Evolutionary conservation across 768 basidiomycete species (phyloP), one percentile per base, ranked within the genome.

Genomic region (Clathrus columnatus): DNA sequence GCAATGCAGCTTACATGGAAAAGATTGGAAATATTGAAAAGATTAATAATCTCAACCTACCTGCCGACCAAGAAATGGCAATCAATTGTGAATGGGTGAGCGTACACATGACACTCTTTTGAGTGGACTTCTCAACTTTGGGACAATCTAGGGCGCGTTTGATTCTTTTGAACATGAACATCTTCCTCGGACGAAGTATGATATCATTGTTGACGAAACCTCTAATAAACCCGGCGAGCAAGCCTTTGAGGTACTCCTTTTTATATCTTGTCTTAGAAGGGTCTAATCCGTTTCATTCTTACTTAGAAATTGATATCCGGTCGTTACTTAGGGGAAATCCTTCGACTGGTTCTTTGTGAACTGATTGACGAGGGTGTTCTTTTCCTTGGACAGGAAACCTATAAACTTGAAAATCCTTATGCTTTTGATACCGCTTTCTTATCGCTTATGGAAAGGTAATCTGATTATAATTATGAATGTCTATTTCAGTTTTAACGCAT

Each of bases 1-100:
- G 94, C 67, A 98, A 98, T 67, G 95, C 95, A 0, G 95, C 95
- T 5, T 97, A 97, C 66, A 94, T 96, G 91, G 95, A 99, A 67
- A 82, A 83, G 56, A 80, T 91, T 16, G 77, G 74, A 42, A 81
- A 85, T 62, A 93, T 97, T 48, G 80, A 87, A 41, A 99, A 99
- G 76, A 82, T 97, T 59, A 75, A 78, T 48, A 61, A 81, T 51
- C 69, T 93, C n/a, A 84, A 83, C 1, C 75, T 94, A 60, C 80
- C 83, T 32, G 73, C 69, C 2, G 69, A 74, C 14, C 77, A 73
- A 24, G 76, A 86, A 51, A 96, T 99, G 81, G 95, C 84, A 5
- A 97, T 99, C 67, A 98, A 98, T 68, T 95, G 95, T 71, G 91
- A 94, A 81, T 93, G 89, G 87, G 86, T 87, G 58, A n/a, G 79